These are phyloP conservation scores for Trichosporon ovoides DNA, from an alignment of 1,284 basidiomycete genomes.

Conservation along the genomic window DNA sequence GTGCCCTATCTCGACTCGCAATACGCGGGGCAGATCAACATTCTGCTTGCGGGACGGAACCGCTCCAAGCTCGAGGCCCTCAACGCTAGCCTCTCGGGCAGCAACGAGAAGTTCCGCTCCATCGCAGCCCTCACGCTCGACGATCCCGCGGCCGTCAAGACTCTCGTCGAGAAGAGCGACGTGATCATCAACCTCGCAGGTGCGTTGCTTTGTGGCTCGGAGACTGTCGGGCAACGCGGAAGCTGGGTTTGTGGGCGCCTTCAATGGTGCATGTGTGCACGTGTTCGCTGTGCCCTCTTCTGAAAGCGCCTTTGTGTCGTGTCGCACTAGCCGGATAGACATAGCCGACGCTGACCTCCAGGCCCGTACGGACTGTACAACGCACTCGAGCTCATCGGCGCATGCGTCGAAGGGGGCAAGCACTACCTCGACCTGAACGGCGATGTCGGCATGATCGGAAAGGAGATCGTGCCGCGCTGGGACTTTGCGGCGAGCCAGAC, in stretches of 20 bases:
- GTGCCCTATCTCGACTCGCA: slow-evolving; percentile 41
- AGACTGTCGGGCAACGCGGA: not conserved
- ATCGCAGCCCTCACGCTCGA: slow-evolving; percentile 27
- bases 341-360: slow-evolving; percentile 11
- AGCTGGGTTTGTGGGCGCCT: not conserved
- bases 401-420: slow-evolving; percentile 55
- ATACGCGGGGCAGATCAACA: slow-evolving; percentile 25
- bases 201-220: slow-evolving; percentile 17
- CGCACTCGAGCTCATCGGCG: slow-evolving; percentile 43
- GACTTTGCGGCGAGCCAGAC: slow-evolving; percentile 64
- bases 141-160: slow-evolving; percentile 28
- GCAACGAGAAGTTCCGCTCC: slow-evolving; percentile 12
- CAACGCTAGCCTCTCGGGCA: slow-evolving; percentile 13
- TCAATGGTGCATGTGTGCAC: not conserved
- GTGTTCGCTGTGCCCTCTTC: too few relatives aligned
- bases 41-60: slow-evolving; percentile 42
- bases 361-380: slow-evolving; percentile 38
- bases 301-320: not conserved
- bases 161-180: slow-evolving; percentile 27
- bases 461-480: slow-evolving; percentile 56
- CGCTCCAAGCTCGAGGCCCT: slow-evolving; percentile 29
- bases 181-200: slow-evolving; percentile 41
- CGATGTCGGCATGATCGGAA: slow-evolving; percentile 55
- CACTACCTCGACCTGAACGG: slow-evolving; percentile 64
- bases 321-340: not conserved